These are phyloP conservation scores for Beverwykella pulmonaria DNA, from an alignment of 495 filamentous ascomycete genomes.

Conservation along the genomic window DNA sequence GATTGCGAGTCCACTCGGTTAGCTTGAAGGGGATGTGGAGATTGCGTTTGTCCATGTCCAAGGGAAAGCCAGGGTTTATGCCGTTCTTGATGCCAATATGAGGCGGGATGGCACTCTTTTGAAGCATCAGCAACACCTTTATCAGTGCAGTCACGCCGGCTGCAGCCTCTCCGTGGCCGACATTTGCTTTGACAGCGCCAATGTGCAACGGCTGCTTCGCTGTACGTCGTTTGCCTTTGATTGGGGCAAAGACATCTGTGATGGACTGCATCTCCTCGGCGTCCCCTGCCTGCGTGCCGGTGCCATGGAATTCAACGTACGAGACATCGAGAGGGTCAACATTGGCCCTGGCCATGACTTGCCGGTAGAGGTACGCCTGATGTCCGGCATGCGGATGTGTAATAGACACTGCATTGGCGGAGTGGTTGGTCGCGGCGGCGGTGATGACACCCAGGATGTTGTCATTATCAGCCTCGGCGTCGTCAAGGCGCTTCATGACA, in stretches of 20 bases:
- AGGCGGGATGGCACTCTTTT: slow-evolving; percentile 19
- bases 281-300: slow-evolving; percentile 43
- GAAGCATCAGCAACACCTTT: slow-evolving; percentile 46
- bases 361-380: slow-evolving; percentile 35
- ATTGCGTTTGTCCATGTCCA: neutral
- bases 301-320: slow-evolving; percentile 49
- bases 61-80: slow-evolving; percentile 20
- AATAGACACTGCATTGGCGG: slow-evolving; percentile 46
- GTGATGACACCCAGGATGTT: slow-evolving; percentile 40
- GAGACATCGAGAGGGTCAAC: slow-evolving; percentile 36
- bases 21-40: slow-evolving; percentile 14
- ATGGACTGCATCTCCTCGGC: slow-evolving; percentile 43
- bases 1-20: no score
- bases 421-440: slow-evolving; percentile 41
- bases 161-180: slow-evolving; percentile 45
- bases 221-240: neutral
- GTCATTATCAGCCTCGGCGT: slow-evolving; percentile 43
- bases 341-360: slow-evolving; percentile 32
- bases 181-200: slow-evolving; percentile 43
- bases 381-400: slow-evolving; percentile 43
- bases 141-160: slow-evolving; percentile 44
- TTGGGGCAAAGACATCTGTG: slow-evolving; percentile 27
- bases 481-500: slow-evolving; percentile 31
- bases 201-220: slow-evolving; percentile 41
- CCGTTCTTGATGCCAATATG: slow-evolving; percentile 18